Evolutionary conservation across 208 protist species (phyloP), one percentile per base, ranked within the genome.

Genomic region (Acanthamoeba lenticulata): DNA sequence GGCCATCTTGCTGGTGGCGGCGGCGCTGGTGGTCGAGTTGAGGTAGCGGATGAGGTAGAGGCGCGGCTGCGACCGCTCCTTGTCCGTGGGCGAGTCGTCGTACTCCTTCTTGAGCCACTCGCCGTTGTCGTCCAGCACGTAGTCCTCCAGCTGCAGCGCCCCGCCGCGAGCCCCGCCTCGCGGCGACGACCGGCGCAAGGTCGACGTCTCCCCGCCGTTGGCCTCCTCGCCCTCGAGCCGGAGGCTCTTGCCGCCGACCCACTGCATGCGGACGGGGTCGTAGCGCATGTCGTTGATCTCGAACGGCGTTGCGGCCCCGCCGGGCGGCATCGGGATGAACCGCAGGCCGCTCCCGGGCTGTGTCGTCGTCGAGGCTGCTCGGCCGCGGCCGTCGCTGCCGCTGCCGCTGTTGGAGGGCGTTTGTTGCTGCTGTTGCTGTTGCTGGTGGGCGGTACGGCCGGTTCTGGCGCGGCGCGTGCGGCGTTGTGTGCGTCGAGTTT

Each of bases 31-130:
- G 62, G 34, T 81, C 24, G 72, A 38, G 72, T 81, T 81, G 42
- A 81, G 72, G 42, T 81, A 81, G 34, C 72, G 72, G 19, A 81
- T 81, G 72, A 81, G 72, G 40, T 47, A 81, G 38, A 81, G 72
- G 19, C 72, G 34, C 42, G 72, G 72, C 42, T 81, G 72, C 1
- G 72, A 81, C 72, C 47, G 42, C 72, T 81, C 72, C 72, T 81
- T 81, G 9, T 81, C 72, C 9, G 38, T 81, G 38, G n/a, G 34
- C n/a, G n/a, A n/a, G 36, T 81, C 72, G 11, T 47, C 72, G 27
- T 9, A 38, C 1, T 81, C 72, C 72, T 19, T 19, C 42, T 81
- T 81, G 24, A 81, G 9, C 72, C 72, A 81, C n/a, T 81, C 72
- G 34, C 72, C 72, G 15, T 7, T 81, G 42, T 81, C 72, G 21